Evolutionary conservation across 2,329 filamentous ascomycete genomes (phyloP), one percentile per base, ranked within the genome.

Genomic region (Penicillium hesseltinei): DNA sequence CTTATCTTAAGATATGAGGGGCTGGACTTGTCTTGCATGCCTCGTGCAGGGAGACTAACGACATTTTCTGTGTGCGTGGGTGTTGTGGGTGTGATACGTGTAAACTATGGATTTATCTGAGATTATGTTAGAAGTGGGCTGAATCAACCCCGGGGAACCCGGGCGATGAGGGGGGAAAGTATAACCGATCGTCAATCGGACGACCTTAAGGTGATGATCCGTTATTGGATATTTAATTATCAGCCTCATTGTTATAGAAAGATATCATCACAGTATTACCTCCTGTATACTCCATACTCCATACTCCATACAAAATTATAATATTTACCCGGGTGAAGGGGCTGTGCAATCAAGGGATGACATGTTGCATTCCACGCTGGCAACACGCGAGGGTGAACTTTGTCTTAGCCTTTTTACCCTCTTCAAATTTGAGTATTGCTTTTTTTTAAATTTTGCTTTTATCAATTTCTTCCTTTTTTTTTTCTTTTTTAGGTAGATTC

Each of bases 321-420:
- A 11, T 39, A 44, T 45, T 27, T 51, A 19, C 50, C 50, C 50
- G 40, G 50, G 50, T 15, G 17, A 52, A 46, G 39, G 54, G 64
- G 63, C 63, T 61, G 61, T 64, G 60, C 59, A 64, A 66, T 64
- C 63, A 66, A 66, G 63, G 63, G 63, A 66, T 66, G 61, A 63
- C 60, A 62, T 64, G 59, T 59, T 56, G 56, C 64, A 65, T 66
- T 66, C 63, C 61, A 60, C 42, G 45, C 31, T 29, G 57, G 48
- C 45, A 47, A 61, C 59, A 60, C 54, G 55, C 55, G 50, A 57
- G 55, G 55, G 50, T 29, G 55, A 57, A 57, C 44, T 55, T 39
- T 38, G 31, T 51, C 43, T 52, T 36, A 36, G 31, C 11, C 17
- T 51, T 29, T 43, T 51, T 43, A 17, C 25, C 7, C 15, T 25